Base-by-base conservation (phyloP, 345 rosid genomes). In the Noccaea bulbosa region DNA sequence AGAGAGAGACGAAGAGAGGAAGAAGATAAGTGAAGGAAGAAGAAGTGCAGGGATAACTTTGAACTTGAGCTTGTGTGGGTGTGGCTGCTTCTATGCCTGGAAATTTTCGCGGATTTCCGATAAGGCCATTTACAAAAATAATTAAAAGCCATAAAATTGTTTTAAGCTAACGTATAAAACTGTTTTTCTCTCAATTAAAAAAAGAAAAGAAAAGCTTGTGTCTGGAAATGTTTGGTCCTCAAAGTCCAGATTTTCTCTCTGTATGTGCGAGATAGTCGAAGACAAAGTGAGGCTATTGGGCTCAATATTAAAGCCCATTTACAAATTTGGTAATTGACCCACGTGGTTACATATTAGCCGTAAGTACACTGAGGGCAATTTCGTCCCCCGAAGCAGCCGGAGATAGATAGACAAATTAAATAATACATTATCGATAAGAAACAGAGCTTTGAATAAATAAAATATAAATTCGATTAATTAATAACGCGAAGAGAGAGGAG, bases 61-160 rank as follows among this genome's bases (percentile, higher is more conserved):
- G 69, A 69, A 75, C 38, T 54, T 77, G 82, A 72, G 77, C 69
- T 35, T 68, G 59, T 53, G 80, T 58, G 64, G 77, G 88, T 80
- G 96, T 85, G 97, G 93, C 80, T 69, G 70, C 68, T 79, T 83
- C 88, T 86, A 71, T 51, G 81, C 87, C 93, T 83, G 84, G 75
- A 76, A 66, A 71, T 64, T 44, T 71, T 65, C 71, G 67, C 68
- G 79, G 67, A 73, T 62, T 69, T 56, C 59, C 72, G 87, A 84
- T 85, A 85, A 85, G 92, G 78, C 82, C 56, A 48, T 38, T 61
- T 59, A 50, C 14, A 58, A 27, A 70, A 38, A 62, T 4, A 22
- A 47, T 14, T 30, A 34, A 38, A 30, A 46, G 20, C 63, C 32
- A 44, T 46, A 38, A 45, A 61, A 2, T 4, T 27, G 3, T 27